Conservation (phyloP, 352 stramenopile genomes). For the Saprolegnia parasitica region DNA sequence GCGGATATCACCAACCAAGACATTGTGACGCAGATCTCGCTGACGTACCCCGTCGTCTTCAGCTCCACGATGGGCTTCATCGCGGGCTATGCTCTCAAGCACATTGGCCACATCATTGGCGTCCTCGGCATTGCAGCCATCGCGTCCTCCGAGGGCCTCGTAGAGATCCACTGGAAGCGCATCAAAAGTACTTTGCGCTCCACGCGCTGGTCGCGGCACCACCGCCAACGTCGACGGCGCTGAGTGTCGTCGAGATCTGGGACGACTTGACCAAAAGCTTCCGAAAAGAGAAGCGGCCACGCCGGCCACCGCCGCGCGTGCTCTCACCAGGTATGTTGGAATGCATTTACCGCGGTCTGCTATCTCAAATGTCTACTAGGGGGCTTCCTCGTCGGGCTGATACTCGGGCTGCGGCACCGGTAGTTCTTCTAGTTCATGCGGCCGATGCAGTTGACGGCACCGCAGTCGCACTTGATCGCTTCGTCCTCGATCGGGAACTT, state of each 20-base stretch:
- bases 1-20: conserved; percentile 1
- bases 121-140: conserved; percentile 11
- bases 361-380: not conserved
- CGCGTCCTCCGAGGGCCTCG: conserved; percentile 4
- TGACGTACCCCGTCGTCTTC: conserved; percentile 11
- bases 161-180: conserved; percentile 10
- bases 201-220: not conserved
- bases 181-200: conserved; percentile 11
- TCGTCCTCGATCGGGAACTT: conserved; percentile 97
- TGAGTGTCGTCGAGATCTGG: conserved; percentile 10
- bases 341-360: too few species aligned
- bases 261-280: conserved; percentile 9
- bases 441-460: conserved; percentile 90
- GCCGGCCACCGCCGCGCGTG: not conserved
- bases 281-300: not conserved
- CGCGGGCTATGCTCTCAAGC: conserved; percentile 5
- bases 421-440: conserved; percentile 86
- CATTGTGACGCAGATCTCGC: conserved; percentile 9
- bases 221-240: not conserved
- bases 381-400: not conserved
- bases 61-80: conserved; percentile 14
- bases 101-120: conserved; percentile 15
- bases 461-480: conserved; percentile 90
- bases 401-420: conserved; percentile 6
- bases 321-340: not conserved